Base-by-base conservation (phyloP, 345 rosid genomes). In the Mangifera indica region DNA sequence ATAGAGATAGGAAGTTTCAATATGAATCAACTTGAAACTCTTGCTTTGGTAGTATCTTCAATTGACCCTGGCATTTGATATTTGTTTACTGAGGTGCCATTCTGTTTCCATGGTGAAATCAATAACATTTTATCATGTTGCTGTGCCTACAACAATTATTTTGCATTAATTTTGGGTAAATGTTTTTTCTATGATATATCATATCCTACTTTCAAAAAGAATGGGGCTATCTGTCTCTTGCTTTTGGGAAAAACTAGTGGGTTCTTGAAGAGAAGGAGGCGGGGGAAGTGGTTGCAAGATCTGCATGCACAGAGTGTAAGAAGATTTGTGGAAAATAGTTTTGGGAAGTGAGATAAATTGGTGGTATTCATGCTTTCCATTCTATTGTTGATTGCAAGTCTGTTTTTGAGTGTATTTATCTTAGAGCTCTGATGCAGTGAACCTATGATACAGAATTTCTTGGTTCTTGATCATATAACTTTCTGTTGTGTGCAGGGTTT, bases 401-500 rank as follows among this genome's bases (percentile, higher is more conserved):
- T 25, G 11, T 18, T 67, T 21, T 22, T 29, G 10, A 15, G 26
- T 74, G 18, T 54, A 10, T 10, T 24, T 21, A 25, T 57, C 22
- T 77, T 34, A 40, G 65, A 44, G 54, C 64, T 58, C 21, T 32
- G 44, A 46, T 70, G 56, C 48, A 53, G 34, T 52, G 24, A 25
- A 42, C 26, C 67, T 63, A 53, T 52, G 15, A 11, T 22, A 64
- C 9, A 55, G 58, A 72, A 74, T 76, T 34, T 45, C 42, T 70
- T n/a, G n/a, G 34, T 25, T 65, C 46, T 62, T 64, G 63, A 46
- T 55, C 32, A 25, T 45, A 56, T 21, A n/a, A 37, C 56, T 78
- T 74, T 69, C 65, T 63, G 54, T 3, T 73, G 40, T 72, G 72
- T 77, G 82, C 84, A 87, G 97, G 83, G 81, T 77, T 81, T 92